Base-by-base conservation (phyloP, 768 basidiomycete species). In the Kwoniella mangroviensis region DNA sequence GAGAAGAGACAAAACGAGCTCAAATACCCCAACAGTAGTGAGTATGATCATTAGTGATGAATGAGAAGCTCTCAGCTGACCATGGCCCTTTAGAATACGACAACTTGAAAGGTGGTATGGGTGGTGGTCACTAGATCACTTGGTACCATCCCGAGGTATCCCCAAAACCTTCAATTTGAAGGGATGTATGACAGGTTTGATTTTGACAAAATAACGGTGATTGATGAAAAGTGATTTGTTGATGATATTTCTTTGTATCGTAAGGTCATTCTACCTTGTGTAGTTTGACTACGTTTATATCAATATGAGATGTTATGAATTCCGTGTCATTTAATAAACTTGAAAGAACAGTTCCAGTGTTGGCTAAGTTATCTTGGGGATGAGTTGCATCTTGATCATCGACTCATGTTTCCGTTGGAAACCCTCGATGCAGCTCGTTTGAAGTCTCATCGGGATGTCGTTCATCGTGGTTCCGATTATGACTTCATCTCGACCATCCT, bases 1-100 rank as follows among this genome's bases (percentile, higher is more conserved):
- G 91, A 94, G 74, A 84, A 81, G 69, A 87, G 86, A 64, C 84
- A 87, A 40, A 98, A 98, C 81, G 95, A 94, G 90, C 84, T 98
- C 72, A 80, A 81, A 56, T 98, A 95, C 73, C 75, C 74, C 0
- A 56, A 68, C 11, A 80, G 79, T 65, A 78, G 81, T 82, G 59
- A 74, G 81, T 77, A 79, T 86, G 1, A 7, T 42, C 12, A 21
- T 17, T 0, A 4, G n/a, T 17, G n/a, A 42, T 43, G 19, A 1
- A 28, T 12, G 40, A 40, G 11, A 19, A 24, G 19, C 53, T 54
- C 21, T 24, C 6, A 3, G n/a, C 34, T 60, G 58, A 60, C 22
- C 40, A n/a, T 60, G 19, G 12, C 34, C 4, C 7, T 60, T n/a
- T 17, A 60, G 58, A 60, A 22, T 60, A 60, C 41, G 58, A 60